Conservation (phyloP, 2,329 filamentous ascomycete species). For the Arthrobotrys conoides region DNA sequence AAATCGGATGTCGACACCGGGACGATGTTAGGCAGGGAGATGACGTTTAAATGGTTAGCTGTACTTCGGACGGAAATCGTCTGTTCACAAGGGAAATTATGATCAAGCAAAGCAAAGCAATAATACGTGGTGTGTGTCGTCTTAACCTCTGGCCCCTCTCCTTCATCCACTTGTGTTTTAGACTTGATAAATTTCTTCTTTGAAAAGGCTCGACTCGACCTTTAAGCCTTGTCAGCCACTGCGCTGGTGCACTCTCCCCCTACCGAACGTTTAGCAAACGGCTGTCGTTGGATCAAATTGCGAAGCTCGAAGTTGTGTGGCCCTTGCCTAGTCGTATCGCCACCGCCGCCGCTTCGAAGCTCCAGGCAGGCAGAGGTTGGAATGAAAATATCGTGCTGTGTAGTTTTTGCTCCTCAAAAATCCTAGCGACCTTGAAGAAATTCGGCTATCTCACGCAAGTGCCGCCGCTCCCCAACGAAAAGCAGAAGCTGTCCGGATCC, state of each 20-base stretch:
- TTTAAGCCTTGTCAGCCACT: slow-evolving; percentile 53
- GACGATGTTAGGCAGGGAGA: slow-evolving; percentile 34
- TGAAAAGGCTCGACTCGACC: slow-evolving; percentile 37
- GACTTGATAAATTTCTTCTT: slow-evolving; percentile 60
- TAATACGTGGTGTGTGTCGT: slow-evolving; percentile 57
- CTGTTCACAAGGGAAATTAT: slow-evolving; percentile 51
- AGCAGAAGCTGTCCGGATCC: slow-evolving; percentile 32
- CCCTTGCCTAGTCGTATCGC: slow-evolving; percentile 40
- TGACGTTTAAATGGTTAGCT: slow-evolving; percentile 33
- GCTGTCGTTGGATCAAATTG: slow-evolving; percentile 47
- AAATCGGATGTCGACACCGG: slow-evolving; percentile 21
- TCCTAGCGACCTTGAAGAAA: slow-evolving; percentile 32
- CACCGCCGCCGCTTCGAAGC: slow-evolving; percentile 46
- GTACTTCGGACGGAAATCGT: slow-evolving; percentile 46
- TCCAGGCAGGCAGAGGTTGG: slow-evolving; percentile 16
- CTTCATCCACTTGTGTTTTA: slow-evolving; percentile 51
- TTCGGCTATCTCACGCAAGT: slow-evolving; percentile 49
- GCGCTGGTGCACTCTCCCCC: slow-evolving; percentile 26
- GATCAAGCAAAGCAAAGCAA: slow-evolving; percentile 43
- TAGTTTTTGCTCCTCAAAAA: slow-evolving; percentile 24
- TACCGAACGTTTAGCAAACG: slow-evolving; percentile 45
- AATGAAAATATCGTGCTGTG: slow-evolving; percentile 27
- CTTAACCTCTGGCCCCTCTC: slow-evolving; percentile 56
- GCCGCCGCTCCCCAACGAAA: slow-evolving; percentile 53
- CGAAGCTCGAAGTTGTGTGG: slow-evolving; percentile 37